A percentile compares a stretch with the other conserved stretches of the same genome.
Evolutionary conservation across 352 stramenopile species (phyloP).

Genomic region (Pythium coloratum): DNA sequence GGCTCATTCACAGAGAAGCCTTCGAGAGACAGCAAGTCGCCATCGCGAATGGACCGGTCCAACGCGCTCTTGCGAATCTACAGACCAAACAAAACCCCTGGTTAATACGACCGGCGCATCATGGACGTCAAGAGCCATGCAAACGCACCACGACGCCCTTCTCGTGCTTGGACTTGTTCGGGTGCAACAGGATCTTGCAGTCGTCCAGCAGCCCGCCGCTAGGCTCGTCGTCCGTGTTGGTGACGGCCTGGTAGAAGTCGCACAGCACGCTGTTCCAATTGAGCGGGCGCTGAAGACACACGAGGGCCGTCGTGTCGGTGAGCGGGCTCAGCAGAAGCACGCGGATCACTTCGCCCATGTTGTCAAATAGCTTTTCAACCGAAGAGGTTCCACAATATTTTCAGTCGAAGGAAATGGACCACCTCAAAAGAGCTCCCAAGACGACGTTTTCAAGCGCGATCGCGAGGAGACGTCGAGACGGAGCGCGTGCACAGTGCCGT

Average conservation of each 20-base stretch:
- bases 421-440: neutral
- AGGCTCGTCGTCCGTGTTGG: conserved; percentile 78
- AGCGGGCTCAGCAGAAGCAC: conserved; percentile 79
- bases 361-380: neutral
- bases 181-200: conserved; percentile 77
- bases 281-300: conserved; percentile 78
- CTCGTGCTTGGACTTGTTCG: conserved; percentile 81
- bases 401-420: neutral
- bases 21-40: conserved; percentile 73
- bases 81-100: neutral
- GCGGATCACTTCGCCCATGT: conserved; percentile 77
- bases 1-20: conserved; percentile 40
- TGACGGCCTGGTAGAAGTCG: conserved; percentile 85
- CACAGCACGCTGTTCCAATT: conserved; percentile 72
- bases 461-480: neutral
- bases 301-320: conserved; percentile 63
- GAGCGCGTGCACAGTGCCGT: neutral
- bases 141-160: conserved; percentile 67
- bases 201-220: conserved; percentile 51
- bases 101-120: neutral
- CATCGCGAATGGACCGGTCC: conserved; percentile 80
- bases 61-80: conserved; percentile 71
- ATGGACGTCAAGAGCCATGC: neutral
- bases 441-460: neutral
- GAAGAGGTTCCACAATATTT: neutral